Conservation (phyloP, 2,329 filamentous ascomycete species). For the Phoma sp. region DNA sequence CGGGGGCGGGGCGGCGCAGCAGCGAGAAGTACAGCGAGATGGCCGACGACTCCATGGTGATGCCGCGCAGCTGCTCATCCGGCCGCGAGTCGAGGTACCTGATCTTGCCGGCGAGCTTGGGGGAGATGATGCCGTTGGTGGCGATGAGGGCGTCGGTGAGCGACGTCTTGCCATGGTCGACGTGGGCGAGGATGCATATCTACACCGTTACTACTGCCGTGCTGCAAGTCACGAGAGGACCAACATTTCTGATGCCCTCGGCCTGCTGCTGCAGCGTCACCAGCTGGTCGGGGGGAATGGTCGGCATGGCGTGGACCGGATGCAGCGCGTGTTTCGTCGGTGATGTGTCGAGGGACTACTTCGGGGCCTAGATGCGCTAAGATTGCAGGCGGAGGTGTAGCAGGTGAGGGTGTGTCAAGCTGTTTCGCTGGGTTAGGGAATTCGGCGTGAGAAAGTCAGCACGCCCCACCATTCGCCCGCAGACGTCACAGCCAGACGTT, state of each 20-base stretch:
- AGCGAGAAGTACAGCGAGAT: slow-evolving; percentile 97
- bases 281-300: slow-evolving; percentile 89
- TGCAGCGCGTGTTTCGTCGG: slow-evolving; percentile 11
- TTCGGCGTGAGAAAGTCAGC: slow-evolving; percentile 5
- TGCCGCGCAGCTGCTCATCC: slow-evolving; percentile 93
- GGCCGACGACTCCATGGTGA: slow-evolving; percentile 99
- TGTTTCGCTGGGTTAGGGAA: slow-evolving; percentile 3
- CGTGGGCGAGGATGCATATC: slow-evolving; percentile 96
- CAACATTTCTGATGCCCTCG: slow-evolving; percentile 90
- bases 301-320: slow-evolving; percentile 86
- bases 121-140: slow-evolving; percentile 99
- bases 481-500: slow-evolving; percentile 13
- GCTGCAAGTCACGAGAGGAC: no score
- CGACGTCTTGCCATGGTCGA: slow-evolving; percentile 98
- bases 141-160: slow-evolving; percentile 94
- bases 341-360: no score
- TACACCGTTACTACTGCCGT: no score
- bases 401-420: background rate
- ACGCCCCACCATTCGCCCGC: slow-evolving; percentile 5
- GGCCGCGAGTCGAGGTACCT: slow-evolving; percentile 95
- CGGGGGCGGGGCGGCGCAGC: slow-evolving; percentile 74
- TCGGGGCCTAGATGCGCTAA: background rate
- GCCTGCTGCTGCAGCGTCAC: slow-evolving; percentile 87
- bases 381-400: slow-evolving; percentile 11
- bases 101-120: slow-evolving; percentile 96